Base-by-base conservation (phyloP, 202 grass and related monocot genomes). In the Elaeis oleifera region DNA sequence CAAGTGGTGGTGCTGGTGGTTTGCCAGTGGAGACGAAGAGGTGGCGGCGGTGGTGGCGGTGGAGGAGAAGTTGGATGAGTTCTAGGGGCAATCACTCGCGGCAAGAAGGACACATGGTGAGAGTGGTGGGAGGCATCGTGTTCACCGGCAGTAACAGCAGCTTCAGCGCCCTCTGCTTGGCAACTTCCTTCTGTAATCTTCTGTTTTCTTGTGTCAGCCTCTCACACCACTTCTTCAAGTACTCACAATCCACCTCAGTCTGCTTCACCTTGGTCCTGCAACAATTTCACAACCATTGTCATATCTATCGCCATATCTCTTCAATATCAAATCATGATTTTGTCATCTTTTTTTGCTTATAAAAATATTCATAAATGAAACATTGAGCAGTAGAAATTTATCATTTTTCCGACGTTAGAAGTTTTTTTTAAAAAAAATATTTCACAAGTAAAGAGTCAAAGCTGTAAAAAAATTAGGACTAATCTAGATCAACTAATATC, bases 21-120 rank as follows among this genome's bases (percentile, higher is more conserved):
- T 44, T 14, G 36, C 36, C 2, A 3, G 22, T 16, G 48, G 1
- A 16, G 19, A 7, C 5, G 23, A 36, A 44, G 20, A 11, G 26
- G 28, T 54, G 29, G 16, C 22, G 26, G 31, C 49, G 16, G 39
- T 28, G 5, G 49, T 51, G 78, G 49, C 48, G 75, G 49, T 23
- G 32, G 59, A 15, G 59, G 55, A 7, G 56, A 59, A 54, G 59
- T 74, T 79, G 36, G 87, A 69, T 44, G 36, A 44, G 1, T 44
- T 44, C 2, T 9, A 44, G 36, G 36, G 36, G 36, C 13, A 9
- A 44, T 44, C 39, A 80, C 75, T 50, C 83, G 82, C 90, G 80
- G 77, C 88, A 99, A 48, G 95, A 99, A 16, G 95, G 78, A 82
- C 95, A 99, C 69, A 99, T 76, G 85, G 77, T 90, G 77, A 99